These are phyloP conservation scores for Bimuria novae-zelandiae DNA, from an alignment of 2,329 filamentous ascomycete genomes.

Conservation along the genomic window DNA sequence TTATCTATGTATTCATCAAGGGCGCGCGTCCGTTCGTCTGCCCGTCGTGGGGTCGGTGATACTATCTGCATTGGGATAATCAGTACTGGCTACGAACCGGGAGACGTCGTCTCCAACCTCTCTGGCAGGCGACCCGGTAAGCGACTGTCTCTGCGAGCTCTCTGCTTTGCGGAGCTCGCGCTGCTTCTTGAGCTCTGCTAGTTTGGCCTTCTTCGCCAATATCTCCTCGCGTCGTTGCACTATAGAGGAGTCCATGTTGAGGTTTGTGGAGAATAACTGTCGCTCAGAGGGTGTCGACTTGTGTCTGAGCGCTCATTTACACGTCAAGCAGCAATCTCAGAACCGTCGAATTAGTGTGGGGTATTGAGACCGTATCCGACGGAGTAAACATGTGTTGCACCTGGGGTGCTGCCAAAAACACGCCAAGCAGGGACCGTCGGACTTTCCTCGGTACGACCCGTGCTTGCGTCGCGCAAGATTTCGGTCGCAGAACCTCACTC, in stretches of 20 bases:
- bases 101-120: slow-evolving; percentile 62
- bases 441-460: slow-evolving; percentile 17
- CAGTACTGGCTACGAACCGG: slow-evolving; percentile 5
- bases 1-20: slow-evolving; percentile 86
- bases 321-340: no score
- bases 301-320: not conserved
- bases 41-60: slow-evolving; percentile 70
- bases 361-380: not conserved
- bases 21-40: slow-evolving; percentile 69
- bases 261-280: slow-evolving; percentile 10
- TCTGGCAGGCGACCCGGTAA: slow-evolving; percentile 63
- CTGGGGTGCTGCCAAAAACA: slow-evolving; percentile 18
- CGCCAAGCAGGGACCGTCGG: slow-evolving; percentile 34
- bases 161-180: slow-evolving; percentile 82
- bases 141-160: slow-evolving; percentile 66
- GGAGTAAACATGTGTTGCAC: not conserved
- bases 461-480: slow-evolving; percentile 21
- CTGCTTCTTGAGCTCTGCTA: slow-evolving; percentile 93
- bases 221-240: slow-evolving; percentile 93
- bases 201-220: slow-evolving; percentile 92
- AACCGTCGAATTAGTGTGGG: no score
- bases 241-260: slow-evolving; percentile 59
- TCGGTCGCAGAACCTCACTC: slow-evolving; percentile 36
- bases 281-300: slow-evolving; percentile 5
- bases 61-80: slow-evolving; percentile 57